A percentile compares a stretch with the other conserved stretches of the same genome.
Evolutionary conservation across 345 rosid genomes (phyloP).

Genomic region (Acer negundo): DNA sequence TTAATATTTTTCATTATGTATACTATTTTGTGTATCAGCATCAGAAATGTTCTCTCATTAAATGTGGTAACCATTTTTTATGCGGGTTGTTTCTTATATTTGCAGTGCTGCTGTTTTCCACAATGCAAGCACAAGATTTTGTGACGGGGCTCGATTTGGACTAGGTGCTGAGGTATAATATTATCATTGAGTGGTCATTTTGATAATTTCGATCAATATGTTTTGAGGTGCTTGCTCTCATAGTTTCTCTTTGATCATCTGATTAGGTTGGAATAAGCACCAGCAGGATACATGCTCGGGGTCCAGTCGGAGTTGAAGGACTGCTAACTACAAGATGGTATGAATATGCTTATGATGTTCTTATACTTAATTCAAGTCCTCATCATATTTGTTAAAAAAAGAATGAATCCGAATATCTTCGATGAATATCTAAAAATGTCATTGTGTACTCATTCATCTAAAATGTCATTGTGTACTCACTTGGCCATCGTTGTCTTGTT

Average conservation of each 20-base stretch:
- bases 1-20: not conserved
- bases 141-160: constrained; percentile 97
- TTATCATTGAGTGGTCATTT: not conserved
- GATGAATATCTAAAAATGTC: not conserved
- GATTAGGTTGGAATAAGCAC: constrained; percentile 94
- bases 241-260: constrained; percentile 11
- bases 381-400: not conserved
- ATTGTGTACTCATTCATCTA: too few species aligned
- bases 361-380: not conserved
- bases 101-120: constrained; percentile 98
- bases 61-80: not conserved
- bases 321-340: constrained; percentile 96
- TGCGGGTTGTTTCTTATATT: constrained; percentile 15
- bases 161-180: constrained; percentile 95
- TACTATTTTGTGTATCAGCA: not conserved
- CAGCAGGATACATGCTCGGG: constrained; percentile 97
- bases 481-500: not conserved
- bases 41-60: not conserved
- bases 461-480: not conserved
- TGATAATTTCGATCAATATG: not conserved
- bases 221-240: constrained; percentile 8
- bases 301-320: constrained; percentile 99
- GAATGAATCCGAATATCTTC: not conserved
- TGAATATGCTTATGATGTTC: constrained; percentile 5
- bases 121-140: constrained; percentile 95